Base-by-base conservation (phyloP, 768 basidiomycete genomes). In the Pulveroboletus sp. region DNA sequence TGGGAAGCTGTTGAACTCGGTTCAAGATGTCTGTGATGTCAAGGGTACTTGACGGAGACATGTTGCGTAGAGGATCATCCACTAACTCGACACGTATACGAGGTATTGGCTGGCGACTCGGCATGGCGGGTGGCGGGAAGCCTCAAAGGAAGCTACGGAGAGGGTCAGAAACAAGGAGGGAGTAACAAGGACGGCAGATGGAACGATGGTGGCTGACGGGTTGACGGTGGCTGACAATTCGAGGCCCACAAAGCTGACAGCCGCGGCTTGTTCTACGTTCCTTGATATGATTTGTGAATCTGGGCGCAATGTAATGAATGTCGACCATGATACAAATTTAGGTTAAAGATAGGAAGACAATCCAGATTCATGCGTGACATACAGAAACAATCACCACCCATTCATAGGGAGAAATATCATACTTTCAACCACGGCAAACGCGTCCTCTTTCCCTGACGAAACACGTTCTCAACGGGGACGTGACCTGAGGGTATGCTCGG, bases 381-480 rank as follows among this genome's bases (percentile, higher is more conserved):
- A 66, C 64, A 53, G 43, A 47, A 50, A 53, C 24, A 51, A 51
- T 30, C 19, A 30, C 47, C 42, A 34, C 23, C 26, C 19, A 6
- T 51, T 52, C 40, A 26, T n/a, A 50, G 31, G 36, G 30, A 7
- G 37, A 41, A 49, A 58, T 31, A 57, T 65, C 50, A 69, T 24
- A 63, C 52, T 55, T 57, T 68, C 47, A 66, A 43, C 63, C 68
- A 69, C 35, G 61, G 57, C 16, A 69, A 50, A 47, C 61, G 63
- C 31, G 58, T 53, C 41, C 63, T 62, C 59, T 64, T 65, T 34
- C 60, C 63, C 47, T 55, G 66, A 47, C 59, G 58, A 35, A 60
- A 23, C 20, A 45, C 39, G 41, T 45, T 58, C 22, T 63, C 63
- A 31, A 58, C 51, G 20, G 65, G 59, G 20, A 49, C 43, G 34